Evolutionary conservation across 1,284 basidiomycete species (phyloP).

Genomic region (Amylostereum areolatum): DNA sequence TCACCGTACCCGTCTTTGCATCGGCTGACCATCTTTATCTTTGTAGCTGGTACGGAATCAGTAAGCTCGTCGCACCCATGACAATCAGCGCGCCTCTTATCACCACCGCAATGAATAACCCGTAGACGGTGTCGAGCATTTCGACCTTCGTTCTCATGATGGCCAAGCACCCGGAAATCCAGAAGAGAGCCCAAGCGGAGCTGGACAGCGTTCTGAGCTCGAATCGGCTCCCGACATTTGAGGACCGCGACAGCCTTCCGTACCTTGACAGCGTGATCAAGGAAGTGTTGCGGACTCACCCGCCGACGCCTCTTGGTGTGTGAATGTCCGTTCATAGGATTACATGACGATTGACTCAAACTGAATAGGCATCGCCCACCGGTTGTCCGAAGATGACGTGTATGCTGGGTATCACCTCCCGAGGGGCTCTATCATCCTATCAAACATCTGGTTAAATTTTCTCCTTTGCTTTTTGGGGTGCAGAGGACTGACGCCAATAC

Average conservation of each 20-base stretch:
- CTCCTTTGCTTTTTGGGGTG: neutral
- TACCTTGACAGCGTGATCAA: neutral
- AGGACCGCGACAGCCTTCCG: neutral
- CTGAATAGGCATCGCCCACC: constrained; percentile 13
- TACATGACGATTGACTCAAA: neutral
- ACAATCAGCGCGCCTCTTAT: neutral
- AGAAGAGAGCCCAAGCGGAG: constrained; percentile 15
- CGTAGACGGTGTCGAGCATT: constrained; percentile 1
- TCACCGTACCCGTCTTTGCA: too few relatives aligned
- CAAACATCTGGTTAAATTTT: constrained; percentile 6
- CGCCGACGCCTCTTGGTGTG: neutral
- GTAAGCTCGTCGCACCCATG: neutral
- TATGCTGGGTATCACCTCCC: constrained; percentile 14
- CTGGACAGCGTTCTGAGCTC: constrained; percentile 11
- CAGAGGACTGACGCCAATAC: neutral
- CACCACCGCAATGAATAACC: neutral
- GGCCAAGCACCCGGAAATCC: constrained; percentile 7
- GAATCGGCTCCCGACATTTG: neutral
- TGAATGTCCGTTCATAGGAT: neutral
- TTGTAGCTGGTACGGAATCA: neutral
- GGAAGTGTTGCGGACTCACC: neutral
- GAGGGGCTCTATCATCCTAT: constrained; percentile 12
- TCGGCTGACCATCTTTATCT: neutral
- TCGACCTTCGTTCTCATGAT: constrained; percentile 6
- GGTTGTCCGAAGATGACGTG: constrained; percentile 13